These are phyloP conservation scores for Tylopilus orsonianus DNA, from an alignment of 1,284 basidiomycete genomes.

Conservation along the genomic window DNA sequence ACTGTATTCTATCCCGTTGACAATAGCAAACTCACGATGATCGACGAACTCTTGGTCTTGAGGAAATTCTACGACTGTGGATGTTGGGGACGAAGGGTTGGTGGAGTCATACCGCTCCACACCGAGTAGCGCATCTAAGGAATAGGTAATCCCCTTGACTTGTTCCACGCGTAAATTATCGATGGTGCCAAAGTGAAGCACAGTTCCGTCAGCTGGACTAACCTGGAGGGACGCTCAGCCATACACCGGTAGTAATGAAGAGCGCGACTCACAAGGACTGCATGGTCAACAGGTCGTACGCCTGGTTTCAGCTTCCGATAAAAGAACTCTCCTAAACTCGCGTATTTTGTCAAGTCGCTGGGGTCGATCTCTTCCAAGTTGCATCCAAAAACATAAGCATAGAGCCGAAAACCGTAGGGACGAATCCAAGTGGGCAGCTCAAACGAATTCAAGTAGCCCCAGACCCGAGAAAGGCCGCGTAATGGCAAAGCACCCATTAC, in stretches of 20 bases:
- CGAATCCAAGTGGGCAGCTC: slow-evolving; percentile 95
- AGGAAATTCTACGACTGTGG: slow-evolving; percentile 42
- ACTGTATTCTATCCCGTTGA: slow-evolving; percentile 97
- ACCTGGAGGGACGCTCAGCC: slow-evolving; percentile 46
- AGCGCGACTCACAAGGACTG: slow-evolving; percentile 62
- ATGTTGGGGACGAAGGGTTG: slow-evolving; percentile 42
- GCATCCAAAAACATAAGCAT: slow-evolving; percentile 88
- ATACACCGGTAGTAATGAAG: not conserved
- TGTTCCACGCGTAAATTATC: slow-evolving; percentile 86
- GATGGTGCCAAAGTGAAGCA: slow-evolving; percentile 92
- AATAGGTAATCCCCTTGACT: slow-evolving; percentile 98
- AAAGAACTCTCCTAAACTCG: slow-evolving; percentile 91
- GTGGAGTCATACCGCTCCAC: slow-evolving; percentile 48
- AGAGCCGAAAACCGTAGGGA: slow-evolving; percentile 84
- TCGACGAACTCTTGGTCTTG: slow-evolving; percentile 57
- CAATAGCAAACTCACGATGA: slow-evolving; percentile 90
- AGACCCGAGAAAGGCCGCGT: slow-evolving; percentile 89
- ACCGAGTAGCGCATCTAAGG: slow-evolving; percentile 89
- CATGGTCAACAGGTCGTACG: slow-evolving; percentile 76
- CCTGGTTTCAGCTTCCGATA: slow-evolving; percentile 87
- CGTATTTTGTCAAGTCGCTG: slow-evolving; percentile 76
- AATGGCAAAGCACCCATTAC: slow-evolving; percentile 94
- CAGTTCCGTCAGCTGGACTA: slow-evolving; percentile 90
- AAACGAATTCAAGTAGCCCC: slow-evolving; percentile 93
- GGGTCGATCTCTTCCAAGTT: slow-evolving; percentile 90